Evolutionary conservation across 2,329 filamentous ascomycete genomes (phyloP).

Genomic region (Ophiostoma populinum): DNA sequence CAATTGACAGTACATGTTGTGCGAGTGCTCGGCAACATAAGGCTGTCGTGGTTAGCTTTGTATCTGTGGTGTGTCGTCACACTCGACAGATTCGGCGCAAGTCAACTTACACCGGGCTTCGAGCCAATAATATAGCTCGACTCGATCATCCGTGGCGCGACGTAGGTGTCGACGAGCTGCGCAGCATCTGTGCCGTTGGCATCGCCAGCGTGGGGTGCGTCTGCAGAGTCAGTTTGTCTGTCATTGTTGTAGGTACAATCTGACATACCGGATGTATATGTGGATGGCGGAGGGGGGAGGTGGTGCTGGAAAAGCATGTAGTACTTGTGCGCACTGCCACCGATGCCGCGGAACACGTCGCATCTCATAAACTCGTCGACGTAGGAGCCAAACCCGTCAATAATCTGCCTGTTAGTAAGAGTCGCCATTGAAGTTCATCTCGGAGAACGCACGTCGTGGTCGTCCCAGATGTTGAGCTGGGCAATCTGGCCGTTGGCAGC

Average conservation of each 20-base stretch:
- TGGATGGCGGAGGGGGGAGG: slow-evolving; percentile 65
- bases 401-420: slow-evolving; percentile 45
- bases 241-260: neutral
- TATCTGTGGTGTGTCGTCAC: neutral
- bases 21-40: slow-evolving; percentile 76
- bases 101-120: slow-evolving; percentile 52
- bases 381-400: slow-evolving; percentile 88
- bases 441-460: slow-evolving; percentile 52
- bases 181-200: slow-evolving; percentile 33
- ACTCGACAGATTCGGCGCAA: neutral
- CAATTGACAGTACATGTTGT: slow-evolving; percentile 71
- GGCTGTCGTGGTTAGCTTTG: slow-evolving; percentile 33
- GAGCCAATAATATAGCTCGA: slow-evolving; percentile 62
- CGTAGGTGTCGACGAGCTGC: slow-evolving; percentile 60
- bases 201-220: slow-evolving; percentile 20
- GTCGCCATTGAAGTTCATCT: neutral
- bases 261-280: slow-evolving; percentile 55
- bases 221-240: slow-evolving; percentile 9
- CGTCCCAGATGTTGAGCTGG: slow-evolving; percentile 96
- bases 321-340: slow-evolving; percentile 89
- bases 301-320: slow-evolving; percentile 98
- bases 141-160: slow-evolving; percentile 38
- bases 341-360: slow-evolving; percentile 68
- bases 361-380: slow-evolving; percentile 86
- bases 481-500: slow-evolving; percentile 80